Conservation (phyloP, 331 rosid genomes). For the Malus hybrid region DNA sequence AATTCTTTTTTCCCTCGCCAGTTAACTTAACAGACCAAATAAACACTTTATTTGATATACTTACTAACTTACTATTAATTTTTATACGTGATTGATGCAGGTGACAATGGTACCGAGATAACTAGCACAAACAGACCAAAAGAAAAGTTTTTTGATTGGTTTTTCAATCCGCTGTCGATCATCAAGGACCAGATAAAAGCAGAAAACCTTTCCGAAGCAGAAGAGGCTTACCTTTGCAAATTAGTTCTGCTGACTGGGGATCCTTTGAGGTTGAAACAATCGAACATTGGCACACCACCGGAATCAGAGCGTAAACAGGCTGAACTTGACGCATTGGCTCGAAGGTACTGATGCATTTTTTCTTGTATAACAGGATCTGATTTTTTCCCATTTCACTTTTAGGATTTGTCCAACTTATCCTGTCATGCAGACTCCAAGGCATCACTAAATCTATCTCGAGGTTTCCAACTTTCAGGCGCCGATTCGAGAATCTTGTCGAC, state of each 20-base stretch:
- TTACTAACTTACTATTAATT: background rate
- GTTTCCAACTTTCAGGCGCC: slow-evolving; percentile 75
- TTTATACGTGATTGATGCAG: slow-evolving; percentile 29
- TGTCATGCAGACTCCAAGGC: slow-evolving; percentile 64
- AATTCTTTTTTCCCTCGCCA: background rate
- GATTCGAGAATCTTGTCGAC: slow-evolving; percentile 52
- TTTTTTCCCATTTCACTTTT: background rate
- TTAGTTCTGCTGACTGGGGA: slow-evolving; percentile 71
- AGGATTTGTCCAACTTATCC: background rate
- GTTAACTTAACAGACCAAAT: background rate
- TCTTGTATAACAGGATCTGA: background rate
- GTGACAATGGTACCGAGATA: slow-evolving; percentile 52
- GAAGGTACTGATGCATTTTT: slow-evolving; percentile 47
- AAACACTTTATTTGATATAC: background rate
- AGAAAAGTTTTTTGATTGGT: slow-evolving; percentile 75
- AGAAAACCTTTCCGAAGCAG: slow-evolving; percentile 57
- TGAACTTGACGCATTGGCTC: slow-evolving; percentile 82
- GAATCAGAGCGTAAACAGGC: slow-evolving; percentile 77
- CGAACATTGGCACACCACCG: slow-evolving; percentile 44
- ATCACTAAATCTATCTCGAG: slow-evolving; percentile 82
- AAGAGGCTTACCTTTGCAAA: slow-evolving; percentile 71
- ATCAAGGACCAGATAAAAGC: slow-evolving; percentile 90
- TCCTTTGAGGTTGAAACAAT: slow-evolving; percentile 47
- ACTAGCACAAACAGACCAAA: slow-evolving; percentile 71
- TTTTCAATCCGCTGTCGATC: slow-evolving; percentile 72